Conservation (phyloP, 352 stramenopile genomes). For the Pythium guiyangense region DNA sequence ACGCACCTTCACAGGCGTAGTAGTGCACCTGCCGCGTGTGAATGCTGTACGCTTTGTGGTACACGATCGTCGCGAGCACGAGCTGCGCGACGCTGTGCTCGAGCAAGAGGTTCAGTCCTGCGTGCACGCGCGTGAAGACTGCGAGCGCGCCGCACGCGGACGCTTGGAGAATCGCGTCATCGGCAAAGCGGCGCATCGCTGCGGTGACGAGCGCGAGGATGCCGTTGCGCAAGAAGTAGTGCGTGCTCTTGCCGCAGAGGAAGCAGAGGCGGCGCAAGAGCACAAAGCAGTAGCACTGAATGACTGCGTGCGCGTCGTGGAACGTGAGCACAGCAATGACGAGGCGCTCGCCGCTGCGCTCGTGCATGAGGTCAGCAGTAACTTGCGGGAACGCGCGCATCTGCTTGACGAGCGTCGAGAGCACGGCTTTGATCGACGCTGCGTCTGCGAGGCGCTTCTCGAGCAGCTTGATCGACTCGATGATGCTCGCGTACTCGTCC, state of each 20-base stretch:
- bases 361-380: constrained; percentile 56
- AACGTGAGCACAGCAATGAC: constrained; percentile 52
- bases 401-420: constrained; percentile 74
- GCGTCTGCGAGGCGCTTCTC: constrained; percentile 34
- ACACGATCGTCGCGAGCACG: constrained; percentile 64
- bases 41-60: constrained; percentile 78
- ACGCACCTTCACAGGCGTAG: constrained; percentile 69
- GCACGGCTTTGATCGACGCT: constrained; percentile 45
- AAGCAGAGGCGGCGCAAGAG: constrained; percentile 71
- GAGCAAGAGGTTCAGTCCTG: constrained; percentile 44
- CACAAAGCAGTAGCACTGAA: constrained; percentile 80
- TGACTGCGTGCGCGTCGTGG: constrained; percentile 62
- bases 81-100: constrained; percentile 51
- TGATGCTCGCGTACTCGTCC: constrained; percentile 36
- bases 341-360: constrained; percentile 34
- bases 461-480: constrained; percentile 47
- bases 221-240: constrained; percentile 44
- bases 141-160: constrained; percentile 69
- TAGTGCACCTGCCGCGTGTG: constrained; percentile 84
- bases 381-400: constrained; percentile 68
- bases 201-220: constrained; percentile 48
- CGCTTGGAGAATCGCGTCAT: constrained; percentile 79
- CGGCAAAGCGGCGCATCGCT: constrained; percentile 61
- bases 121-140: constrained; percentile 58
- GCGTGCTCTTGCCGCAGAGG: constrained; percentile 54